phyloP scores from a whole-genome alignment of 345 rosid genomes.

The Hirschfeldia incana region DNA sequence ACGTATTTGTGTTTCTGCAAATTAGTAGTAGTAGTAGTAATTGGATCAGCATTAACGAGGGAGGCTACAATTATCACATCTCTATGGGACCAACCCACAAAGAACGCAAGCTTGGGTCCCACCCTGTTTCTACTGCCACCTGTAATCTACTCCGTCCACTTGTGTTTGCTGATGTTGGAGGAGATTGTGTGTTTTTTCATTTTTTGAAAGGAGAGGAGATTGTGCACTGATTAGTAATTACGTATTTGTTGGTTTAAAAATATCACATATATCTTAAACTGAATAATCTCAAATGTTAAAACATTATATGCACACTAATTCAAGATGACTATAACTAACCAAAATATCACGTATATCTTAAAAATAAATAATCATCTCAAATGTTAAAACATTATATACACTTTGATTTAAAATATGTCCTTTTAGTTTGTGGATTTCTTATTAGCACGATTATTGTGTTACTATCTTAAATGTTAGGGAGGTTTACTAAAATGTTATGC shows the following conservation, averaged over 20 bases:
- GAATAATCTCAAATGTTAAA: background rate
- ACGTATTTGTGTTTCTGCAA: background rate
- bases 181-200: background rate
- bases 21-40: background rate
- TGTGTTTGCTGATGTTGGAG: conserved; percentile 13
- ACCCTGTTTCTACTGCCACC: conserved; percentile 19
- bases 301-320: background rate
- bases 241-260: too few relatives aligned
- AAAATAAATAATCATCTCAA: background rate
- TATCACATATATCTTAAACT: background rate
- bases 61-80: conserved; percentile 5
- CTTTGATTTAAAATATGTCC: background rate
- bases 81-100: conserved; percentile 4
- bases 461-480: background rate
- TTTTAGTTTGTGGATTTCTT: background rate
- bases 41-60: conserved; percentile 13
- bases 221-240: background rate
- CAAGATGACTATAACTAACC: background rate
- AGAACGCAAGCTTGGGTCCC: conserved; percentile 29
- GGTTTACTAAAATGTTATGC: background rate
- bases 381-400: background rate
- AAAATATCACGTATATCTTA: background rate
- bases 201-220: too few relatives aligned
- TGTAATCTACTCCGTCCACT: conserved; percentile 35
- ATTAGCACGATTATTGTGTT: background rate